Evolutionary conservation across 2,329 filamentous ascomycete species (phyloP).

Genomic region (Keithomyces neogunnii): DNA sequence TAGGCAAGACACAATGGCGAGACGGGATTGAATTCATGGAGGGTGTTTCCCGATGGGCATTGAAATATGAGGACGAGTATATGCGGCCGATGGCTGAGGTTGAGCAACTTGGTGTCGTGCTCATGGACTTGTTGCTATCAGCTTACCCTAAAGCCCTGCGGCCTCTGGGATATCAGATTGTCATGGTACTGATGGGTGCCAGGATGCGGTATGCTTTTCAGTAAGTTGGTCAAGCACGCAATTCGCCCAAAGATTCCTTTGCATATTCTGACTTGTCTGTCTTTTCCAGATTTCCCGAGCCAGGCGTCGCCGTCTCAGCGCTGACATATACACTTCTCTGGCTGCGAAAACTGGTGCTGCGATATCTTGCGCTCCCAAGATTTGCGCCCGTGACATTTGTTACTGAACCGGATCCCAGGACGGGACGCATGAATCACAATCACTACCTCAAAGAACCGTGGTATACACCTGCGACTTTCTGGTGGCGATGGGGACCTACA

Average conservation of each 20-base stretch:
- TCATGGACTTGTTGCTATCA: slow-evolving; percentile 52
- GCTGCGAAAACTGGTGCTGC: slow-evolving; percentile 46
- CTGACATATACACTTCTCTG: slow-evolving; percentile 39
- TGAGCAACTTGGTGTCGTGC: slow-evolving; percentile 46
- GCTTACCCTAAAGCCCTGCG: slow-evolving; percentile 40
- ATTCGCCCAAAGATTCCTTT: background rate
- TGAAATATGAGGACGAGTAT: slow-evolving; percentile 46
- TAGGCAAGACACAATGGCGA: slow-evolving; percentile 30
- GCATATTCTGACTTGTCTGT: background rate
- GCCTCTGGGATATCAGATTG: slow-evolving; percentile 37
- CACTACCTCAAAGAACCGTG: slow-evolving; percentile 55
- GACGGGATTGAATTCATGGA: slow-evolving; percentile 44
- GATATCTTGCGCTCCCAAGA: slow-evolving; percentile 54
- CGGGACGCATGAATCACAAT: slow-evolving; percentile 40
- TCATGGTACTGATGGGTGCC: slow-evolving; percentile 55
- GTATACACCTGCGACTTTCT: slow-evolving; percentile 51
- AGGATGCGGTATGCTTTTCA: slow-evolving; percentile 56
- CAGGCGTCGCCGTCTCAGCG: slow-evolving; percentile 24
- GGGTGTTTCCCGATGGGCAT: slow-evolving; percentile 38
- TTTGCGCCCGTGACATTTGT: slow-evolving; percentile 29
- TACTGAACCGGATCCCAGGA: slow-evolving; percentile 40
- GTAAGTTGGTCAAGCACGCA: slow-evolving; percentile 28
- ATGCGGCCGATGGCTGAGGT: slow-evolving; percentile 49
- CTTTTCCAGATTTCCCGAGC: slow-evolving; percentile 31
- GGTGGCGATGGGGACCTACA: slow-evolving; percentile 53